Percentiles rank a stretch among this genome's conserved stretches.
Evolutionary conservation across 805 yeast species (phyloP).

Genomic region (Ogataea zsoltii): DNA sequence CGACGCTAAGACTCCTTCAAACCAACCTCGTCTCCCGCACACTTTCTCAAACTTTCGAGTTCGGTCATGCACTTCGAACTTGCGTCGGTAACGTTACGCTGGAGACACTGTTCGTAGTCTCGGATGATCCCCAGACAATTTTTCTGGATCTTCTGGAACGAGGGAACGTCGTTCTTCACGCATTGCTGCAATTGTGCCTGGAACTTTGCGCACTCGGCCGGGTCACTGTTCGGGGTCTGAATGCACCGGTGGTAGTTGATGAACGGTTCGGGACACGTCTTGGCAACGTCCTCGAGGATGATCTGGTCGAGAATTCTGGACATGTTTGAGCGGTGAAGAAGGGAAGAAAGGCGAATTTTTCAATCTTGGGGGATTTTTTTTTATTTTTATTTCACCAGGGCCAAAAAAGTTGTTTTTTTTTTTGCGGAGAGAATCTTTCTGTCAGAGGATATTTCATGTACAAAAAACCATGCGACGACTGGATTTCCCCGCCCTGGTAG

Average conservation of each 20-base stretch:
- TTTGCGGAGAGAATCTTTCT: too few species aligned
- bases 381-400: too few species aligned
- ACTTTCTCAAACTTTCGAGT: slow-evolving; percentile 58
- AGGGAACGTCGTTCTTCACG: slow-evolving; percentile 64
- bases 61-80: slow-evolving; percentile 52
- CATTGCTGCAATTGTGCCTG: slow-evolving; percentile 63
- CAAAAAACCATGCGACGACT: slow-evolving; percentile 2
- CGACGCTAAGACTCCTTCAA: background rate
- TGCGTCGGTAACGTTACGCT: slow-evolving; percentile 44
- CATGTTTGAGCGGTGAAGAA: too few species aligned
- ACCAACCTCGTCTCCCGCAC: slow-evolving; percentile 36
- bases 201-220: slow-evolving; percentile 50
- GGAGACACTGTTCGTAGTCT: slow-evolving; percentile 67
- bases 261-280: slow-evolving; percentile 72
- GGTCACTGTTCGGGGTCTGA: slow-evolving; percentile 40
- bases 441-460: too few species aligned
- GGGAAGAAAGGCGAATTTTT: too few species aligned
- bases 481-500: slow-evolving; percentile 17
- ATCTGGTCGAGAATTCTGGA: slow-evolving; percentile 64
- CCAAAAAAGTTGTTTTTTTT: background rate
- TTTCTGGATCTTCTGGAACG: slow-evolving; percentile 66
- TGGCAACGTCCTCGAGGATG: slow-evolving; percentile 76
- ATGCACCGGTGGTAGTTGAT: slow-evolving; percentile 74
- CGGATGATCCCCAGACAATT: slow-evolving; percentile 59
- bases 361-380: too few species aligned